Evolutionary conservation across 2,329 filamentous ascomycete species (phyloP), one percentile per base, ranked within the genome.

Genomic region (Penicillium sp.): DNA sequence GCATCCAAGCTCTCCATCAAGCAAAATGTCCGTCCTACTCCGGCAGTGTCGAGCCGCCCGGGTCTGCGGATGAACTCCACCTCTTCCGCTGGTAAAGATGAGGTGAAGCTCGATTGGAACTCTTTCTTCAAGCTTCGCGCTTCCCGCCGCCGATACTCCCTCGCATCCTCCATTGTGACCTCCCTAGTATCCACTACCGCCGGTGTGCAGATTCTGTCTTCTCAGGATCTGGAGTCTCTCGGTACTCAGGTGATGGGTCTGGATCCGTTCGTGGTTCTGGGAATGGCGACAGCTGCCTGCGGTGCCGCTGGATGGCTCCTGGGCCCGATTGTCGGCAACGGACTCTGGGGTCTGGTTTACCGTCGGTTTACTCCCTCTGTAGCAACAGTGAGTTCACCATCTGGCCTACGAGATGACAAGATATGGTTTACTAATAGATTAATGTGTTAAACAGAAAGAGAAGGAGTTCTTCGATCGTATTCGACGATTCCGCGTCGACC

Each of bases 401-500:
- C 12, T 7, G 12, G 3, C 22, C 9, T 50, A 29, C 25, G 40
- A 45, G 20, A 33, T 8, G n/a, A 35, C 8, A 22, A 40, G 18
- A 40, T 5, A 40, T 5, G 9, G 4, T 40, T 40, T 40, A 18
- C 37, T 40, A 40, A 40, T 14, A 18, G 22, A 4, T 8, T 48
- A 4, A 3, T 12, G 5, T 31, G 22, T 43, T 14, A 54, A 31
- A 31, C 64, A 90, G 83, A 97, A 97, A 83, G 94, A 99, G 77
- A 90, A 87, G 68, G 88, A 93, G 73, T 97, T 99, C 79, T 97
- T 93, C 75, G 85, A 87, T 58, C 85, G 93, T 63, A 90, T 99
- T 76, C 94, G 92, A 81, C 90, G 88, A 75, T 89, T 94, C 78
- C 87, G 94, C 25, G 93, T 96, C 58, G 93, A 99, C 73, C 93